phyloP scores from a whole-genome alignment of 768 basidiomycete genomes.

The Gloeopeniophorella convolvens region DNA sequence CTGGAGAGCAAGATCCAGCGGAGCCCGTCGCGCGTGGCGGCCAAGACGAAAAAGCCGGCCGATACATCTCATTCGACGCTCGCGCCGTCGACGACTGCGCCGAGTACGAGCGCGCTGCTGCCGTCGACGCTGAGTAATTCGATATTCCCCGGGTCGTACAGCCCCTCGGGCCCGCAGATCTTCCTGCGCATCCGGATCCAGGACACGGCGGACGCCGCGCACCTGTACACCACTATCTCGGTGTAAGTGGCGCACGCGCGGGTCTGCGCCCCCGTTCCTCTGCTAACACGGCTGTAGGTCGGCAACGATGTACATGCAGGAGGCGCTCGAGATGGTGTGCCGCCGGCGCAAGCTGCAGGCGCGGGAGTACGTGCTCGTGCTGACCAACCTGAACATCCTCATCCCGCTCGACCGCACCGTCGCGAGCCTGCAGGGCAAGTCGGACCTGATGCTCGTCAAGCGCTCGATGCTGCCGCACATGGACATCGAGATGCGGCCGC shows the following conservation, averaged over 20 bases:
- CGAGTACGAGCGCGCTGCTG: conserved; percentile 21
- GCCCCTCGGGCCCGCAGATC: conserved; percentile 73
- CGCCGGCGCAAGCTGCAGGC: conserved; percentile 62
- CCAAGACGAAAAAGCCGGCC: conserved; percentile 51
- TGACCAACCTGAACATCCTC: conserved; percentile 59
- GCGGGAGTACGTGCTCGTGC: conserved; percentile 77
- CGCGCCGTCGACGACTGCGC: conserved; percentile 19
- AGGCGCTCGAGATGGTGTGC: conserved; percentile 83
- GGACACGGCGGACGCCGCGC: conserved; percentile 74
- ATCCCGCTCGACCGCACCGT: conserved; percentile 94
- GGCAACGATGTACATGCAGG: conserved; percentile 95
- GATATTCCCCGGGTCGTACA: conserved; percentile 53
- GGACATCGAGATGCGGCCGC: conserved; percentile 60
- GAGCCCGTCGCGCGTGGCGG: conserved; percentile 66
- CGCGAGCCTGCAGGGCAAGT: conserved; percentile 86
- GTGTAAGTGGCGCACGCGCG: conserved; percentile 52
- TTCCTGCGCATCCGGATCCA: conserved; percentile 79
- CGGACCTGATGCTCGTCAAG: conserved; percentile 76
- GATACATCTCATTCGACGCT: conserved; percentile 35
- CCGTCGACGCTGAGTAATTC: conserved; percentile 29
- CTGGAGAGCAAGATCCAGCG: conserved; percentile 79
- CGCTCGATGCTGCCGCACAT: conserved; percentile 67
- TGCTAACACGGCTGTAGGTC: conserved; percentile 41
- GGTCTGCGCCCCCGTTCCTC: neutral
- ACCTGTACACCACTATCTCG: conserved; percentile 84